phyloP scores from a whole-genome alignment of 1,284 basidiomycete genomes.

The Retiboletus fuscus region DNA sequence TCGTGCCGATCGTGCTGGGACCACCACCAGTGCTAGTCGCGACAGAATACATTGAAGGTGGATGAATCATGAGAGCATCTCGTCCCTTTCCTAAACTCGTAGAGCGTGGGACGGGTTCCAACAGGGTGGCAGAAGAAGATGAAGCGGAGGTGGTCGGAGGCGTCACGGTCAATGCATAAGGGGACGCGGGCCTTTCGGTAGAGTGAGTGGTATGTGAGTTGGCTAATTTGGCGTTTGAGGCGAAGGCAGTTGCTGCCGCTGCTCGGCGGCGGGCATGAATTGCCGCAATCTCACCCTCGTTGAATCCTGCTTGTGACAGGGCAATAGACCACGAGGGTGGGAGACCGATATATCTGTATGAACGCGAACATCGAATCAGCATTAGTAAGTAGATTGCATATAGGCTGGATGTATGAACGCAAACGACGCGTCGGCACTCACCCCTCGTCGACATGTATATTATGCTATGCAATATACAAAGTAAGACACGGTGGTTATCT shows the following conservation, averaged over 20 bases:
- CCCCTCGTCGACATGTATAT: conserved; percentile 83
- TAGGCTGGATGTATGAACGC: conserved; percentile 9
- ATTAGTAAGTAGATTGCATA: background rate
- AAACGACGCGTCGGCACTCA: conserved; percentile 41
- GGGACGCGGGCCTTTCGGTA: conserved; percentile 45
- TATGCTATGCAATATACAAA: conserved; percentile 60
- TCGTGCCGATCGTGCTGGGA: conserved; percentile 18
- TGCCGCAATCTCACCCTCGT: conserved; percentile 72
- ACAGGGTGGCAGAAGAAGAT: conserved; percentile 53
- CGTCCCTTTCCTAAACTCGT: conserved; percentile 33
- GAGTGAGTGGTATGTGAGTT: conserved; percentile 52
- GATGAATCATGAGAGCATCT: conserved; percentile 25
- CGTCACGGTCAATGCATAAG: conserved; percentile 17
- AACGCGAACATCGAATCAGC: conserved; percentile 10
- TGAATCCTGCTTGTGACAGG: conserved; percentile 69
- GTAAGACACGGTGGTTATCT: conserved; percentile 6
- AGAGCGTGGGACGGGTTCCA: conserved; percentile 47
- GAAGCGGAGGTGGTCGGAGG: conserved; percentile 50
- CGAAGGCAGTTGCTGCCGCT: conserved; percentile 53
- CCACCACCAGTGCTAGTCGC: conserved; percentile 6
- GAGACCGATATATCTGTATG: conserved; percentile 68
- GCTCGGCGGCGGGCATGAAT: conserved; percentile 66
- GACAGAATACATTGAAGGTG: conserved; percentile 30
- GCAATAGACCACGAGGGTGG: conserved; percentile 78
- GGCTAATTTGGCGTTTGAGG: conserved; percentile 34